Evolutionary conservation across 2,329 filamentous ascomycete genomes (phyloP).

Genomic region (Ophiobolus disseminans): DNA sequence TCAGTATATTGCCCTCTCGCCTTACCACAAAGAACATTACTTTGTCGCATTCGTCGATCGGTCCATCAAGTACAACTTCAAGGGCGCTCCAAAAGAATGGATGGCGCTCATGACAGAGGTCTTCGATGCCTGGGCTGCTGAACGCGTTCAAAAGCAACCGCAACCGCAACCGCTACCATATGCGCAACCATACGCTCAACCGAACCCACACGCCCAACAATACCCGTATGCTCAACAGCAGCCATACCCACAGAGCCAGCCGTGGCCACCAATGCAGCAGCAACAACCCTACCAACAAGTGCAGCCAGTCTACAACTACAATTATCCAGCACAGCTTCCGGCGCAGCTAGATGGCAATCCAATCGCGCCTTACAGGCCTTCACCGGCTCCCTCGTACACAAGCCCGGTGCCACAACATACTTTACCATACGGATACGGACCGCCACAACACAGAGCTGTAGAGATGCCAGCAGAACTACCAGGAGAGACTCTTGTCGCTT

Average conservation of each 20-base stretch:
- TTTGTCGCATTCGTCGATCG: constrained; percentile 42
- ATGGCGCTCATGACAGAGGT: constrained; percentile 44
- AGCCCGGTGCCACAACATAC: constrained; percentile 15
- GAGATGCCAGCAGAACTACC: constrained; percentile 30
- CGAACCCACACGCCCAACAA: constrained; percentile 8
- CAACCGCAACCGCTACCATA: constrained; percentile 22
- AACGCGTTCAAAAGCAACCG: constrained; percentile 29
- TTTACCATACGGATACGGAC: constrained; percentile 16
- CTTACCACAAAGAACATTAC: constrained; percentile 42
- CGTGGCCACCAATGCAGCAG: constrained; percentile 6
- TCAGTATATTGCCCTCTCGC: constrained; percentile 46
- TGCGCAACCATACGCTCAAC: constrained; percentile 9
- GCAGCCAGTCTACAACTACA: constrained; percentile 15
- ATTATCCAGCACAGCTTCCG: constrained; percentile 3
- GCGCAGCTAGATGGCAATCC: constrained; percentile 2
- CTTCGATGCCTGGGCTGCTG: constrained; percentile 38
- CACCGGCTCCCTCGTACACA: constrained; percentile 19
- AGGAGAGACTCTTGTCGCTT: constrained; percentile 15
- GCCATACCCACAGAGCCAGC: constrained; percentile 7
- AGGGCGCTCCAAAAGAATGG: constrained; percentile 40
- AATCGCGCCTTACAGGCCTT: constrained; percentile 13
- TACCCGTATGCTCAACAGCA: constrained; percentile 16
- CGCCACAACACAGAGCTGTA: constrained; percentile 17
- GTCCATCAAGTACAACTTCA: constrained; percentile 45
- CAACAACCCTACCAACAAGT: constrained; percentile 10